A percentile compares a stretch with the other conserved stretches of the same genome.
phyloP scores from a whole-genome alignment of 2,329 filamentous ascomycete genomes.

The Chaetomiaceae sp. region DNA sequence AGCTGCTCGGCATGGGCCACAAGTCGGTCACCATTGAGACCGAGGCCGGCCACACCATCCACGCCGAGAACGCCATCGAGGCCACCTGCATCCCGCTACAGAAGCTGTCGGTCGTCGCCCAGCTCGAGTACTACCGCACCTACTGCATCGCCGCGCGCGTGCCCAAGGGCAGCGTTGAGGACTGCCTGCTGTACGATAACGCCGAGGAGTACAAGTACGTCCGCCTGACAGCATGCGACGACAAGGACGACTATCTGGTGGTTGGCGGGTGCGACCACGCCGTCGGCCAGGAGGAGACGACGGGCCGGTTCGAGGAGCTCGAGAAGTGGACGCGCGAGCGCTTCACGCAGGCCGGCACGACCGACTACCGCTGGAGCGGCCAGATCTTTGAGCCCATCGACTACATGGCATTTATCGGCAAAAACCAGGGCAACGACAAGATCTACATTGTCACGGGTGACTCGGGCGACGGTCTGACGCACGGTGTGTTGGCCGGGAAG shows the following conservation, averaged over 20 bases:
- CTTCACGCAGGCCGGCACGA: constrained; percentile 43
- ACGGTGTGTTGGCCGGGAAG: constrained; percentile 48
- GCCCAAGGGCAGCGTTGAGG: constrained; percentile 47
- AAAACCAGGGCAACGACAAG: constrained; percentile 47
- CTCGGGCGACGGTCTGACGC: constrained; percentile 53
- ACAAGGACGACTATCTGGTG: constrained; percentile 50
- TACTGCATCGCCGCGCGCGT: constrained; percentile 54
- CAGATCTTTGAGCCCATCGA: constrained; percentile 54
- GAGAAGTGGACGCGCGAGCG: constrained; percentile 49
- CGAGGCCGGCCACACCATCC: constrained; percentile 41
- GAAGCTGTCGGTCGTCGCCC: constrained; percentile 47
- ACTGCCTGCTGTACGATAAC: constrained; percentile 51
- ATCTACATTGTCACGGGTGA: constrained; percentile 53
- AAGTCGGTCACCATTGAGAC: constrained; percentile 45
- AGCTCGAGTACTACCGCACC: constrained; percentile 50
- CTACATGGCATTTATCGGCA: constrained; percentile 51
- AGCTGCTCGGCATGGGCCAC: constrained; percentile 39
- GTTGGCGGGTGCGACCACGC: constrained; percentile 55
- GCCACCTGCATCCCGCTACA: constrained; percentile 53
- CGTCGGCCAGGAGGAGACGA: constrained; percentile 47
- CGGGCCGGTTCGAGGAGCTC: constrained; percentile 45
- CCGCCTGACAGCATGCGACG: constrained; percentile 48
- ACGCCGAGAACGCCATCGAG: constrained; percentile 45
- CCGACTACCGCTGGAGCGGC: constrained; percentile 54
- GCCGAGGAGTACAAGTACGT: constrained; percentile 53